A percentile compares a stretch with the other conserved stretches of the same genome.
phyloP scores from a whole-genome alignment of 164 flowering plant species.

The Dillenia suffruticosa region DNA sequence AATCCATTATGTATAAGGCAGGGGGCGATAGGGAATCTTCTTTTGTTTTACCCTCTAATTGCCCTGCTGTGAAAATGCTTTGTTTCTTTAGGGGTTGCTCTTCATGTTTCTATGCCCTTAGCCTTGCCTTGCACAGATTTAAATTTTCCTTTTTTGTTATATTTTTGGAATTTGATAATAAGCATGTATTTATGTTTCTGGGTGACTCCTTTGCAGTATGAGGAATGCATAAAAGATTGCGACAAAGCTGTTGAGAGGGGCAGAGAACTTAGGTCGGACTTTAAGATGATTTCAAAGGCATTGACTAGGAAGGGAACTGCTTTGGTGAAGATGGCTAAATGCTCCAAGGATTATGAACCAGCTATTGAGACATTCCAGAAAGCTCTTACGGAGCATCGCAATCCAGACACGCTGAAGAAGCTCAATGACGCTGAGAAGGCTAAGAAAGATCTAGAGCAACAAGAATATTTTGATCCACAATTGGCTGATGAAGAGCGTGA shows the following conservation, averaged over 20 bases:
- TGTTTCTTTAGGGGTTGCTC: background rate
- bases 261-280: conserved; percentile 87
- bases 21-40: background rate
- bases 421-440: conserved; percentile 95
- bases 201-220: conserved; percentile 43
- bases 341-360: conserved; percentile 83
- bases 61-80: background rate
- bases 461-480: conserved; percentile 82
- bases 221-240: conserved; percentile 92
- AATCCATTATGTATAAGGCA: too few relatives aligned
- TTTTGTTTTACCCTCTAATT: background rate
- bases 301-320: conserved; percentile 96
- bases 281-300: conserved; percentile 90
- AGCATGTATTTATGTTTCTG: background rate
- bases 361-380: conserved; percentile 94
- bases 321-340: conserved; percentile 77
- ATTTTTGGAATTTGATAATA: background rate
- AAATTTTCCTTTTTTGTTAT: background rate
- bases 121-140: background rate
- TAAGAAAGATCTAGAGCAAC: conserved; percentile 91
- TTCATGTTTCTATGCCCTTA: background rate
- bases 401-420: conserved; percentile 90
- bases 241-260: conserved; percentile 97
- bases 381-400: conserved; percentile 95
- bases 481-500: conserved; percentile 95